Percentiles rank a stretch among this genome's conserved stretches.
Conservation (phyloP, 2,329 filamentous ascomycete species). For the Claviceps purpurea region DNA sequence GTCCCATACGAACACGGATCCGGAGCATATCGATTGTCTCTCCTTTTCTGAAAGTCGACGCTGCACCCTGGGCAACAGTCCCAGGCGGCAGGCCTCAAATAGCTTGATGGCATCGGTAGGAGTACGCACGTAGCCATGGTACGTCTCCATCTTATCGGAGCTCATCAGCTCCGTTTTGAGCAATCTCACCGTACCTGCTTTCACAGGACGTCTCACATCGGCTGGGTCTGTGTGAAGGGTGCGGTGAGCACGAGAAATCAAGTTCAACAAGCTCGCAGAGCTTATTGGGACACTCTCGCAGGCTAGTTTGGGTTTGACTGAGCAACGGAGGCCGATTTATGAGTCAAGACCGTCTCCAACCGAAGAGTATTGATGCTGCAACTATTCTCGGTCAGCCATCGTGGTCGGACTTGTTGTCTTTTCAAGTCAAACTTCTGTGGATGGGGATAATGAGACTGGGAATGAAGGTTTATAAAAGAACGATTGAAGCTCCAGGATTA, state of each 20-base stretch:
- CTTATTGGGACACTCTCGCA: not conserved
- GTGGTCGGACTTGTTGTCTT: not conserved
- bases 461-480: no score
- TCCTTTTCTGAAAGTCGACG: constrained; percentile 92
- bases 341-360: not conserved
- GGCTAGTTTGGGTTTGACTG: not conserved
- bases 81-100: constrained; percentile 92
- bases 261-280: not conserved
- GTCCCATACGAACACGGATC: constrained; percentile 99
- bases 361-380: not conserved
- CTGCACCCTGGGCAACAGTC: constrained; percentile 82
- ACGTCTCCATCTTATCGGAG: constrained; percentile 70
- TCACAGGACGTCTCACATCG: constrained; percentile 6
- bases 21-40: constrained; percentile 86
- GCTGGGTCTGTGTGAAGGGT: not conserved
- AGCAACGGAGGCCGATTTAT: not conserved
- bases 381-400: not conserved
- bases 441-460: no score
- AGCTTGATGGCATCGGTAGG: constrained; percentile 93
- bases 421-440: not conserved
- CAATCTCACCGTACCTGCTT: constrained; percentile 8
- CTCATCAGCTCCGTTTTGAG: constrained; percentile 10
- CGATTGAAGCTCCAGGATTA: no score
- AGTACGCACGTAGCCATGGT: constrained; percentile 88
- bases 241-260: constrained; percentile 1